Base-by-base conservation (phyloP, 2,329 filamentous ascomycete species). In the Teratosphaeria pseudoeucalypti region DNA sequence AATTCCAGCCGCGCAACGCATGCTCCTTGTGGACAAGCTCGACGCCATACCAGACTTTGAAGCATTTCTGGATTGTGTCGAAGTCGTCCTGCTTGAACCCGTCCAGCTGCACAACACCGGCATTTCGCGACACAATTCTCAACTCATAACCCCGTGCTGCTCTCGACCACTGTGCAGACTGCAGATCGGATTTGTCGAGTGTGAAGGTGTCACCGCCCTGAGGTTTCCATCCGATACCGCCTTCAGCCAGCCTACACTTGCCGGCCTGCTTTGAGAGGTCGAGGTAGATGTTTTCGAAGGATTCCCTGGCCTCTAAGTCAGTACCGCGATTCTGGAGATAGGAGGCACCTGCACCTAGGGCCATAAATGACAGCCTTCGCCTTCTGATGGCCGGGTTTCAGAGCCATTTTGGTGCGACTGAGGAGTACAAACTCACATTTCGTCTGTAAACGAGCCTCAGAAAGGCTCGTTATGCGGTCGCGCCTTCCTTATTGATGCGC, bases 41-140 rank as follows among this genome's bases (percentile, higher is more conserved):
- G 70, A 94, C 88, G 77, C 90, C 94, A 77, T 97, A 99, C 90
- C 92, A 97, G 71, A 92, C 89, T 79, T 96, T 97, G 82, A 99
- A 96, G 66, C 94, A 85, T 74, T 96, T 96, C 76, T 80, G 83
- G 14, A 96, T 79, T 58, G 94, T 89, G 66, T 99, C 94, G 67
- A 90, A 89, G 74, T 99, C 92, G 74, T 96, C 92, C 73, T 92
- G 88, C 65, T 90, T 85, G 75, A 99, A 99, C 0, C 94, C 94
- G 74, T 99, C 94, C 55, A 99, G 83, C 74, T 97, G 94, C 59
- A 96, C 87, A 61, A 97, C 85, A 63, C 89, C 89, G 12, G 89
- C 89, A 62, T 86, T 89, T 62, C 92, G 85, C 69, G 90, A 88
- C 64, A 94, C 79, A 59, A 99, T 89, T 79, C 95, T 96, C 71